Base-by-base conservation (phyloP, 768 basidiomycete genomes). In the Leccinum sublutescens region DNA sequence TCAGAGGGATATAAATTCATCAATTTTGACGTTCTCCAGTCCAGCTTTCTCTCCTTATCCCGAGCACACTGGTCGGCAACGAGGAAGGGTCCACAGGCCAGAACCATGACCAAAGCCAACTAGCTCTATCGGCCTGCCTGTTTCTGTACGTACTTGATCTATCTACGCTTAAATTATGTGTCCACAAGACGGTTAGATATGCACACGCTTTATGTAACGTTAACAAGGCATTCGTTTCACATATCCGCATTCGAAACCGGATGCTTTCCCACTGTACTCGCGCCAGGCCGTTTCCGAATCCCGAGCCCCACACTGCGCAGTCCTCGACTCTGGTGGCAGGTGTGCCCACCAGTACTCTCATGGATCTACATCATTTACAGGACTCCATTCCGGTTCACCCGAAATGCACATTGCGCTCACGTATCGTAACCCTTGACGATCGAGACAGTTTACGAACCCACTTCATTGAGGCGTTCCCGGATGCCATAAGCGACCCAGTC, bases 391-490 rank as follows among this genome's bases (percentile, higher is more conserved):
- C 34, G n/a, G 60, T 74, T 23, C 71, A 78, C 10, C 54, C 69
- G 3, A 62, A 61, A 27, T 72, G 81, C 50, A 65, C 62, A 0
- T 81, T 82, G 7, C 54, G 52, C 11, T 67, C 65, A 33, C 76
- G 78, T n/a, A 68, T 66, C 1, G 48, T 84, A 6, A 54, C 66
- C 2, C 74, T 86, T 34, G 74, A 76, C 23, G 83, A 82, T 62
- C 79, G 85, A 4, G 74, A 81, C 38, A 71, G 57, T 40, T 55
- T 72, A 57, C 65, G 47, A 52, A 64, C 81, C 49, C 81, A 85
- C 59, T 69, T 82, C 36, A 75, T 86, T 27, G 83, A 85, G 62
- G 82, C 80, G 8, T 59, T 64, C 34, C 76, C 78, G 21, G 61
- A 63, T 34, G 36, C 54, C 52, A 14, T 55, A 55, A 60, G 63